Percentiles rank a stretch among this genome's conserved stretches.
Evolutionary conservation across 2,329 filamentous ascomycete species (phyloP).

Genomic region (Trichocomaceae sp.): DNA sequence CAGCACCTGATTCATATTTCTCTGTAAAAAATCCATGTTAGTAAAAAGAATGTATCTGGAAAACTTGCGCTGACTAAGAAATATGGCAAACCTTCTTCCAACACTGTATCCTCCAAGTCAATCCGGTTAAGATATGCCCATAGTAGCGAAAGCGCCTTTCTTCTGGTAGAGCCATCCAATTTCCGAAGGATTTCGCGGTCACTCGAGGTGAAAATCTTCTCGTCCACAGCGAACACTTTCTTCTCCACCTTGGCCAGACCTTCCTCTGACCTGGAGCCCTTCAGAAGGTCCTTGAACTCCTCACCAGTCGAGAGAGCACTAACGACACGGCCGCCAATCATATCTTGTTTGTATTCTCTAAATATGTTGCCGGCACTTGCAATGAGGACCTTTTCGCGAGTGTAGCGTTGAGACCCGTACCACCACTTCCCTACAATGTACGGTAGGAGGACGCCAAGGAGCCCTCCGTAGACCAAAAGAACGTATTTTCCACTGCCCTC

Average conservation of each 20-base stretch:
- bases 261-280: constrained; percentile 69
- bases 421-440: constrained; percentile 96
- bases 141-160: constrained; percentile 81
- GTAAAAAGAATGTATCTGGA: not conserved
- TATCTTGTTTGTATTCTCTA: constrained; percentile 80
- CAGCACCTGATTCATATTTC: constrained; percentile 83
- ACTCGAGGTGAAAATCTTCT: constrained; percentile 58
- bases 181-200: constrained; percentile 72
- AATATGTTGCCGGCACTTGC: constrained; percentile 93
- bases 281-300: constrained; percentile 72
- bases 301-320: constrained; percentile 75
- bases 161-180: constrained; percentile 68
- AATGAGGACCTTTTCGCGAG: constrained; percentile 87
- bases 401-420: constrained; percentile 91
- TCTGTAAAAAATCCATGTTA: constrained; percentile 36
- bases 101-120: constrained; percentile 68
- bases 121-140: constrained; percentile 93
- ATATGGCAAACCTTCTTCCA: constrained; percentile 56
- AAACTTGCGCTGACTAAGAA: not conserved
- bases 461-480: constrained; percentile 75
- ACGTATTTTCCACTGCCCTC: constrained; percentile 96
- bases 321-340: constrained; percentile 73
- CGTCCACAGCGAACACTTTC: constrained; percentile 56
- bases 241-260: constrained; percentile 80
- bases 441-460: constrained; percentile 84